Conservation (phyloP, 495 filamentous ascomycete genomes). For the Penicillium soppii region DNA sequence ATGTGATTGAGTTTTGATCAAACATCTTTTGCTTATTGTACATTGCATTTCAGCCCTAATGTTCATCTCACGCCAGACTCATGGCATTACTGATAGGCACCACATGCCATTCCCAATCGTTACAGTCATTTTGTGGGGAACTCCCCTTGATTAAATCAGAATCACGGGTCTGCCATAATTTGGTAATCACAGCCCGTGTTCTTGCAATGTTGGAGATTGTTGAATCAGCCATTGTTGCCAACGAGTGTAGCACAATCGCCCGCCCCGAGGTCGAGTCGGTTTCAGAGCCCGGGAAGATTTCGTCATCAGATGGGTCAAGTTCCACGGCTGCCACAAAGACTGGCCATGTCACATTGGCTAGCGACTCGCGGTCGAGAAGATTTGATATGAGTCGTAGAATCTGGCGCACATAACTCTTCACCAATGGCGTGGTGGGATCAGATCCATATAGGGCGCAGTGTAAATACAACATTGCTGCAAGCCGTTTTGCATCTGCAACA, state of each 20-base stretch:
- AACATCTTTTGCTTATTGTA: background rate
- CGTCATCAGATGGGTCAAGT: conserved; percentile 39
- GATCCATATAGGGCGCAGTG: conserved; percentile 43
- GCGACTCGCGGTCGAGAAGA: conserved; percentile 30
- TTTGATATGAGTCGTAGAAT: conserved; percentile 35
- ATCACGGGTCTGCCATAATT: conserved; percentile 45
- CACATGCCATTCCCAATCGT: conserved; percentile 47
- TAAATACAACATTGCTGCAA: conserved; percentile 41
- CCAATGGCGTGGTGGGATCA: conserved; percentile 35
- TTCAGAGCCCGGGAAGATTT: conserved; percentile 28
- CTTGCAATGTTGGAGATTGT: conserved; percentile 43
- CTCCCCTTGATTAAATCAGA: conserved; percentile 31
- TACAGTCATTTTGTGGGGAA: conserved; percentile 18
- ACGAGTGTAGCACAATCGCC: conserved; percentile 37
- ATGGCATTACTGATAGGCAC: conserved; percentile 42
- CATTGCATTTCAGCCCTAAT: background rate
- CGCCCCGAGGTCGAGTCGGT: conserved; percentile 29
- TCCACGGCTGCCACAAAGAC: conserved; percentile 48
- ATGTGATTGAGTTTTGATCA: background rate
- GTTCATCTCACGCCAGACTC: conserved; percentile 38
- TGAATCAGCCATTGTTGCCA: conserved; percentile 41
- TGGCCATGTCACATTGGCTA: conserved; percentile 42
- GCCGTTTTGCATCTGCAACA: conserved; percentile 42
- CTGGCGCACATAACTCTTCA: conserved; percentile 34
- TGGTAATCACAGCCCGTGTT: conserved; percentile 40